These are phyloP conservation scores for Cercospora beticola DNA, from an alignment of 2,329 filamentous ascomycete species.

Conservation along the genomic window DNA sequence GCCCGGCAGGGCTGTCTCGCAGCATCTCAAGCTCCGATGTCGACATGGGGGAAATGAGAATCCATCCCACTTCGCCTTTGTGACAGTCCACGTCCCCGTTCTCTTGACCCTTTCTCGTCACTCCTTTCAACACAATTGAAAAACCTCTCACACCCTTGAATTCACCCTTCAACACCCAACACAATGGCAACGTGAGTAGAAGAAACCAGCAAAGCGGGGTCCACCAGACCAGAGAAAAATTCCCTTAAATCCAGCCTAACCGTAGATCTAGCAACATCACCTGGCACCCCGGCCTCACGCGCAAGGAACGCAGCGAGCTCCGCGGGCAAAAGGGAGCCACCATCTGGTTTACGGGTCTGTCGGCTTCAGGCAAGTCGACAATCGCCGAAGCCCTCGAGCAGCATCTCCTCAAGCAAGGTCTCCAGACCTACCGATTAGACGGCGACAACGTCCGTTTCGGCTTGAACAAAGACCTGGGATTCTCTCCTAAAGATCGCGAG, in stretches of 20 bases:
- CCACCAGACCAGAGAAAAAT: not conserved
- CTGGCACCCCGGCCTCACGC: constrained; percentile 80
- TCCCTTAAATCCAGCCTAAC: constrained; percentile 11
- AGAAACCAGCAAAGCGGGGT: not conserved
- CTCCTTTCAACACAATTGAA: not conserved
- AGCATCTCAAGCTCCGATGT: constrained; percentile 1
- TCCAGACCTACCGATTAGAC: constrained; percentile 88
- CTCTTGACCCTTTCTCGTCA: not conserved
- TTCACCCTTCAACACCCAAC: not conserved
- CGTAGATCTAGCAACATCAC: constrained; percentile 72
- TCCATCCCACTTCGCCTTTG: not conserved
- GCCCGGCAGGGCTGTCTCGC: not conserved
- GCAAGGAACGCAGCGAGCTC: constrained; percentile 69
- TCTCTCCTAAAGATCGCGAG: constrained; percentile 87
- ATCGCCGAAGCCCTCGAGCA: constrained; percentile 96
- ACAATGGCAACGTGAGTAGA: constrained; percentile 30
- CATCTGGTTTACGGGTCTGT: constrained; percentile 96
- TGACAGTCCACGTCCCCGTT: not conserved
- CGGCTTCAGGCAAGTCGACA: constrained; percentile 94
- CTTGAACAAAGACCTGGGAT: constrained; percentile 95
- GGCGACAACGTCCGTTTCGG: constrained; percentile 98
- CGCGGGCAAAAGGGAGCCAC: constrained; percentile 89
- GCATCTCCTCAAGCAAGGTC: constrained; percentile 82
- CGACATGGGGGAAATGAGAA: not conserved
- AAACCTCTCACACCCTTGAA: not conserved